Percentiles rank a stretch among this genome's conserved stretches.
phyloP scores from a whole-genome alignment of 2,329 filamentous ascomycete species.

The Aspergillus sp. region DNA sequence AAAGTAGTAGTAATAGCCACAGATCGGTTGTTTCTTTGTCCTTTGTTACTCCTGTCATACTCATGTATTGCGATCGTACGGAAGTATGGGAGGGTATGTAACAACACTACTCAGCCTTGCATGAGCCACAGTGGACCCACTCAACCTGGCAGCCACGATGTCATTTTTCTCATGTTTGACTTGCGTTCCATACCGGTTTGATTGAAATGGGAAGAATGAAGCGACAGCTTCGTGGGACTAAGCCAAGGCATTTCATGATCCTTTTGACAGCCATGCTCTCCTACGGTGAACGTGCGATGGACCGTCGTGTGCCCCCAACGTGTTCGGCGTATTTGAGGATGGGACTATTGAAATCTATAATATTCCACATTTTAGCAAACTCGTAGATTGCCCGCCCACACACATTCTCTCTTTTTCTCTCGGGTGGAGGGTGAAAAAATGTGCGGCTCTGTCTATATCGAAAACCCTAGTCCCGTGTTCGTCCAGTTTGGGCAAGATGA shows the following conservation, averaged over 20 bases:
- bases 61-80: neutral
- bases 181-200: slow-evolving; percentile 1
- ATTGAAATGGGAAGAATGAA: neutral
- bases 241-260: neutral
- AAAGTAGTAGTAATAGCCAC: neutral
- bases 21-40: slow-evolving; percentile 3
- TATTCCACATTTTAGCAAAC: neutral
- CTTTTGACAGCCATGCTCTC: neutral
- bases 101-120: slow-evolving; percentile 20
- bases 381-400: too few relatives aligned
- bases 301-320: neutral
- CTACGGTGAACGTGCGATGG: neutral
- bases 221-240: neutral
- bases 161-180: slow-evolving; percentile 4
- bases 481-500: slow-evolving; percentile 20
- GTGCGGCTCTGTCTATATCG: slow-evolving; percentile 24
- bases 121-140: slow-evolving; percentile 22
- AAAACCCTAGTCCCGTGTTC: slow-evolving; percentile 9
- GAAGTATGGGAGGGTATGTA: neutral
- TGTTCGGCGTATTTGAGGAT: neutral
- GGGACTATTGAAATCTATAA: slow-evolving; percentile 10
- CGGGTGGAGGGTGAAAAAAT: neutral
- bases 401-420: too few relatives aligned
- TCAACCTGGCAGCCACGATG: neutral
- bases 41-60: neutral